These are phyloP conservation scores for Cordyceps javanica DNA, from an alignment of 2,329 filamentous ascomycete genomes.

Conservation along the genomic window DNA sequence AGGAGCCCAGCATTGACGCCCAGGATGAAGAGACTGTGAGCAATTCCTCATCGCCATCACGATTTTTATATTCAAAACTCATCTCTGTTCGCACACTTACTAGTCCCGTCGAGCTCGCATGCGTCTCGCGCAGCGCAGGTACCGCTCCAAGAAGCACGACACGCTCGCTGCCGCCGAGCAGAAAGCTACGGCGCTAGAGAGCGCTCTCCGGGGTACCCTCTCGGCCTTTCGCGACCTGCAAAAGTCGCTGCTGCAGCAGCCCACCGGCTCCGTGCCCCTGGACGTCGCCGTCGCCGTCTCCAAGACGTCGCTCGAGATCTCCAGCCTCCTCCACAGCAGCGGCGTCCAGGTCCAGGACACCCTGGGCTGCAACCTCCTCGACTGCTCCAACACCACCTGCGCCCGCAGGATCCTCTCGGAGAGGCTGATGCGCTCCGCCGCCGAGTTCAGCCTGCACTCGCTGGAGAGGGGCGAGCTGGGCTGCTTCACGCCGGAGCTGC, in stretches of 20 bases:
- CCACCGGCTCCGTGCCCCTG: not conserved
- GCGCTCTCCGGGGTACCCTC: slow-evolving; percentile 7
- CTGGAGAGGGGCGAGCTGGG: not conserved
- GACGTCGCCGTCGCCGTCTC: slow-evolving; percentile 1
- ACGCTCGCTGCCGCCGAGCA: slow-evolving; percentile 9
- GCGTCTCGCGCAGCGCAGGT: slow-evolving; percentile 10
- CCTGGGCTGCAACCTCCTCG: slow-evolving; percentile 4
- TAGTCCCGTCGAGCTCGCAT: slow-evolving; percentile 6
- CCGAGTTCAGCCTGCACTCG: not conserved
- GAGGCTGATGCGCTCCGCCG: not conserved
- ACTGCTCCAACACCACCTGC: not conserved
- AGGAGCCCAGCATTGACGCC: not conserved
- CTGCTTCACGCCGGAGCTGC: not conserved
- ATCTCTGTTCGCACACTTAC: not conserved
- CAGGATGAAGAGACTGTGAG: slow-evolving; percentile 11
- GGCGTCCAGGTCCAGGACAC: slow-evolving; percentile 12
- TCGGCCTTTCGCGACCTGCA: slow-evolving; percentile 6
- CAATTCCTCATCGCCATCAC: not conserved
- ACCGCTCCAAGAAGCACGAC: slow-evolving; percentile 13
- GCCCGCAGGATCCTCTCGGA: not conserved
- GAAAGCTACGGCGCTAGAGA: slow-evolving; percentile 9
- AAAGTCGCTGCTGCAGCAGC: slow-evolving; percentile 2
- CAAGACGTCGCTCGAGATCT: slow-evolving; percentile 6
- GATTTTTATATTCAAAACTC: not conserved
- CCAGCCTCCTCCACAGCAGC: slow-evolving; percentile 6